Conservation (phyloP, 2,329 filamentous ascomycete species). For the Clonostachys byssicola region DNA sequence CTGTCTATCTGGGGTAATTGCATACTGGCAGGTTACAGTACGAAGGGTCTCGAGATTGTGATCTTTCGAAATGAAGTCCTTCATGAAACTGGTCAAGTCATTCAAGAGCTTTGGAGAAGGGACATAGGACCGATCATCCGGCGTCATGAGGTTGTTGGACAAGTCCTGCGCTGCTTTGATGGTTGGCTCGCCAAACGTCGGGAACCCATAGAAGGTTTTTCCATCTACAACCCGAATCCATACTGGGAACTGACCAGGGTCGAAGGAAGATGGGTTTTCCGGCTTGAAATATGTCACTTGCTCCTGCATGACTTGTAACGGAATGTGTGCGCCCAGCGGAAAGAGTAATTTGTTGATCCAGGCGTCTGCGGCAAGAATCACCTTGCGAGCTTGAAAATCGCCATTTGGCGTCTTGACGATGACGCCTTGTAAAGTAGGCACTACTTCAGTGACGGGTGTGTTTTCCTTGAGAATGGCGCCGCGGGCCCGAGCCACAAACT, state of each 20-base stretch:
- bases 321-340: background rate
- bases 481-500: no score
- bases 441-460: no score
- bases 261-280: background rate
- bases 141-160: constrained; percentile 5
- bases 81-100: background rate
- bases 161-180: constrained; percentile 6
- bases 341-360: no score
- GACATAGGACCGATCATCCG: constrained; percentile 3
- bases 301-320: constrained; percentile 10
- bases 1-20: constrained; percentile 13
- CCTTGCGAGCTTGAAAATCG: no score
- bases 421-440: no score
- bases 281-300: constrained; percentile 9
- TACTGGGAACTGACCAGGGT: constrained; percentile 4
- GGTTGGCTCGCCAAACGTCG: constrained; percentile 7
- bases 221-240: background rate
- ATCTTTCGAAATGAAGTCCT: background rate
- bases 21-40: constrained; percentile 17
- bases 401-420: no score
- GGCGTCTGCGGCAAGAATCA: no score
- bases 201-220: constrained; percentile 6
- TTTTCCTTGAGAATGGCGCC: no score
- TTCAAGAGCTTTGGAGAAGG: constrained; percentile 4
- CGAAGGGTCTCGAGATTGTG: constrained; percentile 3